Conservation (phyloP, 1,284 basidiomycete genomes). For the Anthracocystis panici-leucophaei region DNA sequence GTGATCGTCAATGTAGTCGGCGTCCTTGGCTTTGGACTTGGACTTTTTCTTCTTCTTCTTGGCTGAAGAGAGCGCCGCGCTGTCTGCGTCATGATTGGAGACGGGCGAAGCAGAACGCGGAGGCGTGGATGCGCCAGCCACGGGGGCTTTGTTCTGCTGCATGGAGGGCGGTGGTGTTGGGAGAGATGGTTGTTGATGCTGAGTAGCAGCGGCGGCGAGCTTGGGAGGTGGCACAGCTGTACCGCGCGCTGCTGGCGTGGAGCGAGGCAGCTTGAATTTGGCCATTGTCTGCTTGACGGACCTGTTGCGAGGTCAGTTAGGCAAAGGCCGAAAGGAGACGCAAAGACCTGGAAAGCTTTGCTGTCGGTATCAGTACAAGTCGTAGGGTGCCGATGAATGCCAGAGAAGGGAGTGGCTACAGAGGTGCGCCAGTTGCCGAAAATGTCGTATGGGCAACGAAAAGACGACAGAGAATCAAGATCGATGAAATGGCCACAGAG, state of each 20-base stretch:
- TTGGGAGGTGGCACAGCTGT: constrained; percentile 43
- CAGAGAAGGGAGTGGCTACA: constrained; percentile 4
- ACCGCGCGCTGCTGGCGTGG: constrained; percentile 44
- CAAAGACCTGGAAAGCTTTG: neutral
- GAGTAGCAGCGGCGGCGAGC: constrained; percentile 49
- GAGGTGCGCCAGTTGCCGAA: constrained; percentile 3
- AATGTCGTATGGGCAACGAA: neutral
- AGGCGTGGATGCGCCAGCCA: constrained; percentile 43
- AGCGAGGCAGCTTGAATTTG: constrained; percentile 53
- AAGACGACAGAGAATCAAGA: constrained; percentile 21
- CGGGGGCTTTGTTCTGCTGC: constrained; percentile 24
- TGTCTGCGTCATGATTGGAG: constrained; percentile 42
- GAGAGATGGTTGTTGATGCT: constrained; percentile 21
- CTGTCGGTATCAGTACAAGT: constrained; percentile 2
- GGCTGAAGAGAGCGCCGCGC: constrained; percentile 31
- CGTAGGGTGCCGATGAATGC: neutral
- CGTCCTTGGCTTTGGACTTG: constrained; percentile 57
- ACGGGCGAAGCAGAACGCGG: constrained; percentile 39
- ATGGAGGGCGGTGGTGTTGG: constrained; percentile 25
- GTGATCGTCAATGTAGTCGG: constrained; percentile 46
- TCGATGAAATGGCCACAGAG: constrained; percentile 12
- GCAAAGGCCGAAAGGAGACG: neutral
- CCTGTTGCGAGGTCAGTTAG: constrained; percentile 24
- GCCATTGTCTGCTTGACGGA: constrained; percentile 38
- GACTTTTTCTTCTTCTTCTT: constrained; percentile 67